A percentile compares a stretch with the other conserved stretches of the same genome.
phyloP scores from a whole-genome alignment of 2,329 filamentous ascomycete species.

The Chalara sp. region DNA sequence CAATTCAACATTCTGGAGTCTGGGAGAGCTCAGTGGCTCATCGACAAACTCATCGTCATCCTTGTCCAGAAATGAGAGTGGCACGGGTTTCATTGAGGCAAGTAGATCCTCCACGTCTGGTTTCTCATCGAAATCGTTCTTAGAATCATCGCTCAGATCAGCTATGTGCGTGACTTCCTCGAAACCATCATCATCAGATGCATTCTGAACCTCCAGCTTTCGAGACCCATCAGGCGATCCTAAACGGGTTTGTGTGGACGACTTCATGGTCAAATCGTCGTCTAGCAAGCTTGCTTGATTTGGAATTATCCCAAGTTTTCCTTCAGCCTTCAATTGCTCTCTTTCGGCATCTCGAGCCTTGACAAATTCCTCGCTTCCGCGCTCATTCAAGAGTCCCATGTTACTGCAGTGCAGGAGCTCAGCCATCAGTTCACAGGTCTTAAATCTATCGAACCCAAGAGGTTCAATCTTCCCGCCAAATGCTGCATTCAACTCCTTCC shows the following conservation, averaged over 20 bases:
- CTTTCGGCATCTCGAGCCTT: constrained; percentile 73
- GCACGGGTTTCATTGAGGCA: constrained; percentile 22
- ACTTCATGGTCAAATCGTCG: constrained; percentile 58
- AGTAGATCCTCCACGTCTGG: constrained; percentile 44
- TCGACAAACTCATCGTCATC: constrained; percentile 73
- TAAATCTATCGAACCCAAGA: constrained; percentile 94
- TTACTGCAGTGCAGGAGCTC: constrained; percentile 97
- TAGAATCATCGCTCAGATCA: constrained; percentile 66
- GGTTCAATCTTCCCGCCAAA: constrained; percentile 91
- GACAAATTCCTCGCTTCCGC: constrained; percentile 83
- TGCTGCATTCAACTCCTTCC: constrained; percentile 72
- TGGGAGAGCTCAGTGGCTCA: constrained; percentile 65
- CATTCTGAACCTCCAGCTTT: constrained; percentile 70
- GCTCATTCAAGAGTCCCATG: constrained; percentile 92
- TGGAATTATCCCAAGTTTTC: constrained; percentile 50
- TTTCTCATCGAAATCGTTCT: constrained; percentile 59
- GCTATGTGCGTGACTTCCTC: constrained; percentile 73
- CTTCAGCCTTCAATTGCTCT: constrained; percentile 70
- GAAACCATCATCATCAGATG: constrained; percentile 82
- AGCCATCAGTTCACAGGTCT: constrained; percentile 98
- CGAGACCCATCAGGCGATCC: constrained; percentile 59
- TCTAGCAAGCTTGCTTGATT: constrained; percentile 40
- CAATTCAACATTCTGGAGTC: constrained; percentile 54
- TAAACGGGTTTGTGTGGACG: constrained; percentile 37
- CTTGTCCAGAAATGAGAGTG: constrained; percentile 43